Conservation (phyloP, 495 filamentous ascomycete species). For the Viridothelium virens region DNA sequence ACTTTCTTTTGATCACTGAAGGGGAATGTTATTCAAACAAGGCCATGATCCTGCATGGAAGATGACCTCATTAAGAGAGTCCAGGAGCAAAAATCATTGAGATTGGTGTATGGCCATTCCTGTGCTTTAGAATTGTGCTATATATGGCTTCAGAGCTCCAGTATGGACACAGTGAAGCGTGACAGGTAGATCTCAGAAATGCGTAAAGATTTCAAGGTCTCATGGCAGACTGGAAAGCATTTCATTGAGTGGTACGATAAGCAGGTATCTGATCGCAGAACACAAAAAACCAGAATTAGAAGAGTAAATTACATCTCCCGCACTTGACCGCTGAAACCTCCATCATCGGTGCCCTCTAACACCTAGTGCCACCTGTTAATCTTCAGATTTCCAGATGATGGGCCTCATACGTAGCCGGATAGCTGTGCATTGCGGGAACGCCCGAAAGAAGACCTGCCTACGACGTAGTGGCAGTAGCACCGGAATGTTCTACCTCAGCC, state of each 20-base stretch:
- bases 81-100: no score
- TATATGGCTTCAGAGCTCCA: no score
- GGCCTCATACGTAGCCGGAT: no score
- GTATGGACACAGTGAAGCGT: neutral
- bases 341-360: neutral
- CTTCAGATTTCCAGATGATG: constrained; percentile 10
- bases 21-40: no score
- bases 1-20: no score
- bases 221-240: constrained; percentile 5
- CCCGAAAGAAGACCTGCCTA: neutral
- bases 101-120: no score
- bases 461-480: neutral
- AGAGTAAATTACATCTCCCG: neutral
- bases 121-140: no score
- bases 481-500: constrained; percentile 12
- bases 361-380: neutral
- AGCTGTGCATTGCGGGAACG: no score
- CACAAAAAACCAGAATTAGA: neutral
- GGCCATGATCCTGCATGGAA: no score
- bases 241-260: neutral
- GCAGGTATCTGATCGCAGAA: constrained; percentile 19
- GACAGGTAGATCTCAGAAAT: neutral
- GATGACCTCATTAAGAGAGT: no score
- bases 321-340: neutral
- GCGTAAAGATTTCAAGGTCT: no score